These are phyloP conservation scores for Trypanosoma conorhini DNA, from an alignment of 208 protist species.

Conservation along the genomic window DNA sequence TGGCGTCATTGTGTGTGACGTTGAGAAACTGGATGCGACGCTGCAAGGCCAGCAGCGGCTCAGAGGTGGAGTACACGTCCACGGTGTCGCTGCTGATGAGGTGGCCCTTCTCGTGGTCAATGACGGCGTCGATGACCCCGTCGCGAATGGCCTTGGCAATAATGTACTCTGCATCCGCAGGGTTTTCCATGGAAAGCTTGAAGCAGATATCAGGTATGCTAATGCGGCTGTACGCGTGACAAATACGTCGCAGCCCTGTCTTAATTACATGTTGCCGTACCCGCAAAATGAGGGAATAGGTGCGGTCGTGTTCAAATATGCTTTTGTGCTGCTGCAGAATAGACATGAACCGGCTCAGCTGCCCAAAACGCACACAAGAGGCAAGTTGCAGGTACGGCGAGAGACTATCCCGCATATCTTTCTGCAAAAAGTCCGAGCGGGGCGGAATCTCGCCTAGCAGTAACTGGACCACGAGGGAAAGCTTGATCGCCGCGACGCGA, in stretches of 20 bases:
- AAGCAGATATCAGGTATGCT: conserved; percentile 95
- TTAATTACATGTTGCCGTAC: conserved; percentile 98
- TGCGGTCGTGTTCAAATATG: conserved; percentile 95
- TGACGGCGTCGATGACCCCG: conserved; percentile 96
- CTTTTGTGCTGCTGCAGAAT: conserved; percentile 89
- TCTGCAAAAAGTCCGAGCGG: conserved; percentile 86
- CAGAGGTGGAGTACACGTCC: conserved; percentile 96
- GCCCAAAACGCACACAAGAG: conserved; percentile 94
- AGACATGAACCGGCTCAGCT: conserved; percentile 94
- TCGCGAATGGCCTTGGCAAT: conserved; percentile 98
- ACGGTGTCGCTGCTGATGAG: conserved; percentile 94
- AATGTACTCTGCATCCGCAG: conserved; percentile 97
- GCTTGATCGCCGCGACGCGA: conserved; percentile 92
- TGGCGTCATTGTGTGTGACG: conserved; percentile 95
- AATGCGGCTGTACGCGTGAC: conserved; percentile 97
- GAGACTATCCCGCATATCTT: conserved; percentile 87
- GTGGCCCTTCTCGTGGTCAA: conserved; percentile 94
- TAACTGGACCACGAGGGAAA: conserved; percentile 96
- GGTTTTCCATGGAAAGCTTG: conserved; percentile 96
- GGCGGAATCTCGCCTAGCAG: conserved; percentile 98
- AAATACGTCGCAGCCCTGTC: conserved; percentile 97
- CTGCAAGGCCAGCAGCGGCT: conserved; percentile 95
- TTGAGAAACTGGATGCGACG: conserved; percentile 96
- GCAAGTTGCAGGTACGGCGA: conserved; percentile 95
- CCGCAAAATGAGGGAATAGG: conserved; percentile 95